Evolutionary conservation across 306 rosid genomes (phyloP).

Genomic region (Dryas drummondii): DNA sequence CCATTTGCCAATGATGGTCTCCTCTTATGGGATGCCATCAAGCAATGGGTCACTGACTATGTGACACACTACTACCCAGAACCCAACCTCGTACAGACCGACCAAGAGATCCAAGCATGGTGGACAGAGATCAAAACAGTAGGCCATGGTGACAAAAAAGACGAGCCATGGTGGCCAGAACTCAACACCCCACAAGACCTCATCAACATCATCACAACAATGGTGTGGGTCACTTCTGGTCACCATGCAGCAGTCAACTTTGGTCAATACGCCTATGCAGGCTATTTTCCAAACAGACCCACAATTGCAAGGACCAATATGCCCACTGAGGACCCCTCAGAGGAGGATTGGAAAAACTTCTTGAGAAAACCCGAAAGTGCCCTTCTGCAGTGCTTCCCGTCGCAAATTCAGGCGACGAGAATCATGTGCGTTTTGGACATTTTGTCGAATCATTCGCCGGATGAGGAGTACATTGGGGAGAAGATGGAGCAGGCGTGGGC

Average conservation of each 20-base stretch:
- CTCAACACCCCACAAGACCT: conserved; percentile 56
- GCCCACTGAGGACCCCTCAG: conserved; percentile 57
- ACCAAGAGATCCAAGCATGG: conserved; percentile 81
- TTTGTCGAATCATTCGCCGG: conserved; percentile 73
- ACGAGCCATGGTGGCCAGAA: conserved; percentile 81
- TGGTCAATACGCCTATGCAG: conserved; percentile 61
- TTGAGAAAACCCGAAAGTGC: conserved; percentile 46
- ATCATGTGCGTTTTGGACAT: conserved; percentile 65
- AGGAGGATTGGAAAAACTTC: conserved; percentile 43
- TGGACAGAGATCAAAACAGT: conserved; percentile 66
- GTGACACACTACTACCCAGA: conserved; percentile 56
- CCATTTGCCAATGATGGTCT: conserved; percentile 80
- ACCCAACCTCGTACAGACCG: conserved; percentile 36
- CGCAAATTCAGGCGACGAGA: conserved; percentile 64
- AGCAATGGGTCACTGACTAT: conserved; percentile 63
- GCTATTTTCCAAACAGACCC: conserved; percentile 73
- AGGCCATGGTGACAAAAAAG: conserved; percentile 75
- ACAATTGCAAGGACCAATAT: conserved; percentile 60
- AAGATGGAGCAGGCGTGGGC: conserved; percentile 62
- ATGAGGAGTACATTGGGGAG: conserved; percentile 76
- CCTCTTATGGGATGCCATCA: conserved; percentile 60
- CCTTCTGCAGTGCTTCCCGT: conserved; percentile 59
- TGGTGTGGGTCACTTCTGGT: conserved; percentile 69
- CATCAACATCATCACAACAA: conserved; percentile 45
- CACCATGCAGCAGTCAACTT: conserved; percentile 85